Evolutionary conservation across 228 moss, liverwort and hornwort species (phyloP), one percentile per base, ranked within the genome.

Genomic region (Sphagnum magellanicum): DNA sequence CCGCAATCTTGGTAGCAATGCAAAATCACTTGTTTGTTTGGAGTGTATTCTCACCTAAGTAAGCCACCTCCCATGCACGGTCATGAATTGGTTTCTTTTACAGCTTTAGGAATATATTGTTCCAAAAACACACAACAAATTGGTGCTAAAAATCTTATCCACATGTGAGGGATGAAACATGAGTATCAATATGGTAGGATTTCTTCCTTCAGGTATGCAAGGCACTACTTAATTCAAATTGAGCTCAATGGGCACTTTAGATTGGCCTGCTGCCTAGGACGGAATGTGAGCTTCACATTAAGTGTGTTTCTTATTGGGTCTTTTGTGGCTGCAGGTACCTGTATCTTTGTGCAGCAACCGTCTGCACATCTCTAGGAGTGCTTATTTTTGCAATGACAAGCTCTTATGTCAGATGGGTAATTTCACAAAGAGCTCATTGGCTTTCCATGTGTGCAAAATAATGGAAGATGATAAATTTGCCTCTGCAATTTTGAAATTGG

Each of bases 31-130:
- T 93, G 4, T 93, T 93, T 73, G 87, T 93, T 49, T 93, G 93
- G 93, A 93, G 93, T 80, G 93, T 93, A 6, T 93, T 93, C 69
- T 93, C 90, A 32, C 93, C 93, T 51, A 93, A 93, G 90, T 93
- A 93, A 53, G 72, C 72, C 11, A 32, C 12, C 51, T 49, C n/a
- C 15, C 5, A 5, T 49, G 17, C 15, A n/a, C 7, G 5, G 8
- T 6, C n/a, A 67, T 48, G 46, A 52, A 6, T 49, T 52, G 8
- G 48, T 13, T 67, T 50, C 1, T 12, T 17, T 49, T 52, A 10
- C 46, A 13, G 11, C 16, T 51, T 0, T 32, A 32, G 32, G 32
- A 32, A n/a, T 51, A n/a, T 67, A n/a, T 5, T 50, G 8, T 55
- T 55, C 55, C 55, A 55, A 55, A 12, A 8, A 8, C 55, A 55